Conservation (phyloP, 2,329 filamentous ascomycete genomes). For the Neopestalotiopsis rosae region DNA sequence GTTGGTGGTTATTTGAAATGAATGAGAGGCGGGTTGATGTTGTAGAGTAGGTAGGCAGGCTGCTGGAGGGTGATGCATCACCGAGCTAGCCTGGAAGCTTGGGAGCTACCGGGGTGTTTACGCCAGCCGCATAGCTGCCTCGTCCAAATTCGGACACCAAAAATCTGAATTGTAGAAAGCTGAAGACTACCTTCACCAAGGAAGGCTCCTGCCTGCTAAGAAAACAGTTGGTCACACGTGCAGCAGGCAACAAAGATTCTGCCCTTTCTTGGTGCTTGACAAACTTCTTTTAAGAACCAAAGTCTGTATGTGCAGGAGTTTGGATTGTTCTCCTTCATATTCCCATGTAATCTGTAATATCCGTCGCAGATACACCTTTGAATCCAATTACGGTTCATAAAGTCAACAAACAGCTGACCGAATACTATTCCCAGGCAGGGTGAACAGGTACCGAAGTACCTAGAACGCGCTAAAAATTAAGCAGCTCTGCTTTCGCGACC, state of each 20-base stretch:
- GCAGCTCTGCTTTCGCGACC: conserved; percentile 6
- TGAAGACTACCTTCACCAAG: not conserved
- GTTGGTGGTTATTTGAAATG: conserved; percentile 1
- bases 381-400: not conserved
- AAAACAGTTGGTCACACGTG: not conserved
- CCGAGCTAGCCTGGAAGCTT: conserved; percentile 12
- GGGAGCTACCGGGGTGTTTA: conserved; percentile 11
- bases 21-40: not conserved
- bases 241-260: not conserved
- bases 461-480: conserved; percentile 13
- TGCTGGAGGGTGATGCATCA: conserved; percentile 13
- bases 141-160: not conserved
- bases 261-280: not conserved
- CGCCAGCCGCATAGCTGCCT: conserved; percentile 15
- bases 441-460: not conserved
- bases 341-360: not conserved
- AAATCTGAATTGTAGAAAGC: not conserved
- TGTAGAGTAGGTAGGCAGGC: not conserved
- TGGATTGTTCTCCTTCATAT: not conserved
- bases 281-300: not conserved
- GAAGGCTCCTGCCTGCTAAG: not conserved
- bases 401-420: not conserved
- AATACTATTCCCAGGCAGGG: not conserved
- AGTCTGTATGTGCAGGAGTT: not conserved
- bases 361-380: not conserved